phyloP scores from a whole-genome alignment of 495 filamentous ascomycete species.

The Trichoderma asperelloides region DNA sequence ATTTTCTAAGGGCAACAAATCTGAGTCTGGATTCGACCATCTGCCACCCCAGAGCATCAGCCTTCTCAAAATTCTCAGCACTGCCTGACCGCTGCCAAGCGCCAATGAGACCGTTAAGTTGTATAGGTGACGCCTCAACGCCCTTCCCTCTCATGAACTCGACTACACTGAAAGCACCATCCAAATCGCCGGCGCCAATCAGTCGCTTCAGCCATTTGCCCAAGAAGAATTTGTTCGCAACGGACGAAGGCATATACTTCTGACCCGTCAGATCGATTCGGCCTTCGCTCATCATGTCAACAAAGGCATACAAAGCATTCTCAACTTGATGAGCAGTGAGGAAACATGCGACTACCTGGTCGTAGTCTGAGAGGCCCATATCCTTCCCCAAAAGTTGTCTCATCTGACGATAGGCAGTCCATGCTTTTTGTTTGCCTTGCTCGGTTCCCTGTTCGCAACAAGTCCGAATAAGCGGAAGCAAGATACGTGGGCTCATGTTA shows the following conservation, averaged over 20 bases:
- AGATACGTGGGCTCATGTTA: constrained; percentile 43
- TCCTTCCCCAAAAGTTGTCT: constrained; percentile 46
- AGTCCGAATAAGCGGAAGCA: constrained; percentile 57
- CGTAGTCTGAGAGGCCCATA: constrained; percentile 70
- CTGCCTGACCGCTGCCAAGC: constrained; percentile 59
- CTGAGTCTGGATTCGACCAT: constrained; percentile 64
- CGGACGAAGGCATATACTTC: constrained; percentile 46
- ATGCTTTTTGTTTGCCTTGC: constrained; percentile 37
- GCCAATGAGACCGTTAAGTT: constrained; percentile 67
- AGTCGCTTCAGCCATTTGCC: constrained; percentile 76
- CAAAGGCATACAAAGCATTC: constrained; percentile 63
- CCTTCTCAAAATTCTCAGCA: constrained; percentile 44
- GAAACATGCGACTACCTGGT: constrained; percentile 54
- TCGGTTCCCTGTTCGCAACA: constrained; percentile 29
- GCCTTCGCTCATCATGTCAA: constrained; percentile 73
- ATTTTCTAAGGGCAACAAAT: constrained; percentile 39
- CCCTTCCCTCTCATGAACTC: constrained; percentile 58
- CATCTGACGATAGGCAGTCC: constrained; percentile 57
- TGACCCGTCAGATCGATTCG: constrained; percentile 32
- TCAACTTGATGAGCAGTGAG: constrained; percentile 50
- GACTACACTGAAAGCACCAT: constrained; percentile 59
- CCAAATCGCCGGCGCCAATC: constrained; percentile 60
- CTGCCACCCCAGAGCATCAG: constrained; percentile 62
- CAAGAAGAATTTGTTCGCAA: constrained; percentile 71
- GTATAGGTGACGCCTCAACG: constrained; percentile 54